Percentiles rank a stretch among this genome's conserved stretches.
These are phyloP conservation scores for Aspergillus thermomutatus DNA, from an alignment of 2,329 filamentous ascomycete genomes.

Conservation along the genomic window DNA sequence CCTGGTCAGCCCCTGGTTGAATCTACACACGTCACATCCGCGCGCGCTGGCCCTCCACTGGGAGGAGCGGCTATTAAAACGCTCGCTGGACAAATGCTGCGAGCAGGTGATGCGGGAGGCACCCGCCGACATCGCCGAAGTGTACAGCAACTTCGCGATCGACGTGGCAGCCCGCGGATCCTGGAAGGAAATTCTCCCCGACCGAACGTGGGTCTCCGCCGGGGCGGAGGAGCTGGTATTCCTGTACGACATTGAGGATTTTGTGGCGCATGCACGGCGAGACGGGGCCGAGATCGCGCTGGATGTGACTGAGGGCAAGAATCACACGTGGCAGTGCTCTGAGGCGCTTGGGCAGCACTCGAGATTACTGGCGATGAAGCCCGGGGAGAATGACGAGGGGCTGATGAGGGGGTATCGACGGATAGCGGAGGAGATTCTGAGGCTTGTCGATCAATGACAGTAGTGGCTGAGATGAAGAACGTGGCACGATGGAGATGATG, in stretches of 20 bases:
- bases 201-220: conserved; percentile 11
- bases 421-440: conserved; percentile 33
- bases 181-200: conserved; percentile 13
- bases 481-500: background rate
- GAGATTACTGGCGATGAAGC: conserved; percentile 2
- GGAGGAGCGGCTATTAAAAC: conserved; percentile 15
- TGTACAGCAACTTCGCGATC: conserved; percentile 11
- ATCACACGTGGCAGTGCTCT: conserved; percentile 15
- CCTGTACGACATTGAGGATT: conserved; percentile 13
- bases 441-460: background rate
- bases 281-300: conserved; percentile 4
- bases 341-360: conserved; percentile 12
- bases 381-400: conserved; percentile 1
- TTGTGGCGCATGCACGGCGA: conserved; percentile 4
- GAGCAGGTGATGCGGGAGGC: conserved; percentile 3
- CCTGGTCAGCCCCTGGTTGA: conserved; percentile 14
- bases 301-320: conserved; percentile 5
- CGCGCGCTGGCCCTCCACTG: conserved; percentile 4
- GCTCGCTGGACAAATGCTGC: conserved; percentile 8
- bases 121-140: background rate
- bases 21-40: conserved; percentile 11
- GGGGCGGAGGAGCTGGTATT: conserved; percentile 14
- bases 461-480: background rate
- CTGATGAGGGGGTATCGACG: conserved; percentile 8
- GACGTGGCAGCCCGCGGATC: conserved; percentile 5